A percentile compares a stretch with the other conserved stretches of the same genome.
Evolutionary conservation across 345 rosid species (phyloP).

Genomic region (Populus nigra): DNA sequence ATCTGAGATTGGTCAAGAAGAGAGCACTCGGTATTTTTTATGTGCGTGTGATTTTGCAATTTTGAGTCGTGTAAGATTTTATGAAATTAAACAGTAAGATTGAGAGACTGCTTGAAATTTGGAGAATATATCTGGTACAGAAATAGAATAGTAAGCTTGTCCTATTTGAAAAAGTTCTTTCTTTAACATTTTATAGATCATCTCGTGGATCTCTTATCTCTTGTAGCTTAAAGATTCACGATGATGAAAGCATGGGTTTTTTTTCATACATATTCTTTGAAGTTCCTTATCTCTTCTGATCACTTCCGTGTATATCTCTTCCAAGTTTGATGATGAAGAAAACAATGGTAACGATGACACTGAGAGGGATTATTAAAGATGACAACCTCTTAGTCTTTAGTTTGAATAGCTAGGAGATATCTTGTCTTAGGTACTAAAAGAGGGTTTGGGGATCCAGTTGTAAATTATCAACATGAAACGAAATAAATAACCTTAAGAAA

Average conservation of each 20-base stretch:
- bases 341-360: background rate
- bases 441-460: background rate
- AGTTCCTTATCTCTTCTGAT: background rate
- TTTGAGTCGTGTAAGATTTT: background rate
- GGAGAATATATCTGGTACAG: conserved; percentile 4
- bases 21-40: background rate
- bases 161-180: conserved; percentile 5
- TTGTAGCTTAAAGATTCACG: background rate
- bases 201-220: background rate
- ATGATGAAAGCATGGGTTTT: background rate
- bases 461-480: background rate
- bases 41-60: background rate
- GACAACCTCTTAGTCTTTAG: background rate
- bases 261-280: background rate
- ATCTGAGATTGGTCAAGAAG: background rate
- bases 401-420: background rate
- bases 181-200: background rate
- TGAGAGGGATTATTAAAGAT: background rate
- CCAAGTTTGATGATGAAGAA: background rate
- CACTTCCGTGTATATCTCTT: background rate
- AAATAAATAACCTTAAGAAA: background rate
- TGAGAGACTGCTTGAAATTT: conserved; percentile 1
- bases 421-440: background rate
- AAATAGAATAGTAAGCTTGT: conserved; percentile 19
- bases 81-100: conserved; percentile 1